Evolutionary conservation across 2,329 filamentous ascomycete species (phyloP).

Genomic region (Microcyclospora pomicola): DNA sequence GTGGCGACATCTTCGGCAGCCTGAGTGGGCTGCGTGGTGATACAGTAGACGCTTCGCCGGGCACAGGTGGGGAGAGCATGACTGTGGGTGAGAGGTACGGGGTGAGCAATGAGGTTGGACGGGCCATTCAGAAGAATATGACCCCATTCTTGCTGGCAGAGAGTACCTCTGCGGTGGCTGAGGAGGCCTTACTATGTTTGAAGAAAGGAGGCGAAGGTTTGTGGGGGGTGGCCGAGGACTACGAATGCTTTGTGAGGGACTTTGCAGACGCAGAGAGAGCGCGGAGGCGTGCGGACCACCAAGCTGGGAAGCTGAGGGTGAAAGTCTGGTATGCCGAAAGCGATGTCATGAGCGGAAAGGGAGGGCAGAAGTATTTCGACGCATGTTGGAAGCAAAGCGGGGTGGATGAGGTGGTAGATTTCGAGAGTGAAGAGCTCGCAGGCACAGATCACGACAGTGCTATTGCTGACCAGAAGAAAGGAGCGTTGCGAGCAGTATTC

Average conservation of each 20-base stretch:
- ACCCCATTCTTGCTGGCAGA: conserved; percentile 18
- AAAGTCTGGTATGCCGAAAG: conserved; percentile 24
- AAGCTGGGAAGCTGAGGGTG: conserved; percentile 14
- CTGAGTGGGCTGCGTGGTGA: too few species aligned
- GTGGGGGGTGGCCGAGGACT: conserved; percentile 27
- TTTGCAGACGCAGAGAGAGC: conserved; percentile 10
- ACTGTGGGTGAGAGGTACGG: conserved; percentile 15
- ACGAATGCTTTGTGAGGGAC: conserved; percentile 14
- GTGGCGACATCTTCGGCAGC: conserved; percentile 14
- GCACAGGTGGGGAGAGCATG: background rate
- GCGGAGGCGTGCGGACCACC: conserved; percentile 1
- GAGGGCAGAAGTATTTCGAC: conserved; percentile 31
- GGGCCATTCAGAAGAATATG: conserved; percentile 10
- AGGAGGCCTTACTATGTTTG: conserved; percentile 27
- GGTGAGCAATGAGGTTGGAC: conserved; percentile 11
- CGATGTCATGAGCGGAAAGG: conserved; percentile 31
- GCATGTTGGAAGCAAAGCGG: conserved; percentile 25
- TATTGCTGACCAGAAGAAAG: conserved; percentile 13
- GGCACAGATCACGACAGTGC: conserved; percentile 29
- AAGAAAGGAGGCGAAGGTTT: conserved; percentile 17
- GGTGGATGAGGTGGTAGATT: conserved; percentile 20
- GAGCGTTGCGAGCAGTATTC: conserved; percentile 12
- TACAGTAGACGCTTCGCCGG: too few species aligned
- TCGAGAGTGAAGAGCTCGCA: conserved; percentile 18
- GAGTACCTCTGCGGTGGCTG: conserved; percentile 22